Percentiles rank a stretch among this genome's conserved stretches.
Evolutionary conservation across 176 grass and related monocot species (phyloP).

Genomic region (Aegilops tauschii): DNA sequence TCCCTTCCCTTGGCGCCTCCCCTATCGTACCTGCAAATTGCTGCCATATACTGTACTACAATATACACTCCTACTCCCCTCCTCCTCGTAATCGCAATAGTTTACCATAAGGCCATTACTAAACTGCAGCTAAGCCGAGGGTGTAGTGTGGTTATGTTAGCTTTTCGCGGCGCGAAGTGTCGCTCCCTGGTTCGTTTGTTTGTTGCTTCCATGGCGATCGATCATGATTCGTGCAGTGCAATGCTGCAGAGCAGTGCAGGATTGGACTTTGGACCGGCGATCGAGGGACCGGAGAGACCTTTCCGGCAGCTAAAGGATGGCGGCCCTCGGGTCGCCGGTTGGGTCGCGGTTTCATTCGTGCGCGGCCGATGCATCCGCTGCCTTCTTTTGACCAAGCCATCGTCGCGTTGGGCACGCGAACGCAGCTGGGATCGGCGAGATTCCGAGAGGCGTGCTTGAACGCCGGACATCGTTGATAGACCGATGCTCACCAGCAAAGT

Average conservation of each 20-base stretch:
- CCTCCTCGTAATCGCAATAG: slow-evolving; percentile 8
- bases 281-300: not conserved
- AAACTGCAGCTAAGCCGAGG: not conserved
- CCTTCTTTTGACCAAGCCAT: not conserved
- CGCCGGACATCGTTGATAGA: not conserved
- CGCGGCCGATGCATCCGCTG: no score
- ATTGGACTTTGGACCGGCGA: not conserved
- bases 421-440: not conserved
- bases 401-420: not conserved
- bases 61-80: not conserved
- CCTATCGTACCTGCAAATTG: slow-evolving; percentile 11
- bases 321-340: not conserved
- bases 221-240: not conserved
- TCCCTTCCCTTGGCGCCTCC: not conserved
- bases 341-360: not conserved
- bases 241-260: not conserved
- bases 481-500: not conserved
- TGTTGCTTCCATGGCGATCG: not conserved
- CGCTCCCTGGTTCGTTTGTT: not conserved
- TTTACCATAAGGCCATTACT: not conserved
- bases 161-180: slow-evolving; percentile 33
- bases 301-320: slow-evolving; percentile 35
- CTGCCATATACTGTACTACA: not conserved
- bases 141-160: not conserved
- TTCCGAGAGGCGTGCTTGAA: not conserved